Base-by-base conservation (phyloP, 2,329 filamentous ascomycete species). In the Fusarium agapanthi region DNA sequence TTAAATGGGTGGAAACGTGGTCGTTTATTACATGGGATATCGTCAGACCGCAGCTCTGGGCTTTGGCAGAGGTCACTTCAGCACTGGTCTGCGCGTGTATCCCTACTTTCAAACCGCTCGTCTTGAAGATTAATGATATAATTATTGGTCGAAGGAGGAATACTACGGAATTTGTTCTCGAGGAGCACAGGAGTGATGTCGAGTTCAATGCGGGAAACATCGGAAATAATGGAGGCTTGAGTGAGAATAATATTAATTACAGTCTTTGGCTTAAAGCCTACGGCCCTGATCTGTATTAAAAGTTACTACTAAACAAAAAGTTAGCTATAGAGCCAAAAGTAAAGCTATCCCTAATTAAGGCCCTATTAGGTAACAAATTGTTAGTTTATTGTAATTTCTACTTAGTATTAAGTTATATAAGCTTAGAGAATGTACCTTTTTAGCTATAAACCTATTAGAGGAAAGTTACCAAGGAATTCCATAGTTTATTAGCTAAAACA, bases 11-110 rank as follows among this genome's bases (percentile, higher is more conserved):
- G 1, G 41, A 43, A 8, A 38, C 22, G 0, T 38, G 51, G 15
- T 30, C 44, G 2, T 47, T 44, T 9, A 13, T 43, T 6, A 65
- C 74, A 3, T 76, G 71, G 69, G 56, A 64, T 16, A 73, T 63
- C 8, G 69, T 73, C 7, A 38, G 37, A 0, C 40, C 66, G 6
- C 59, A 61, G 1, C 57, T 59, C 0, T 76, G 66, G 74, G 75
- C 71, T 0, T 67, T 76, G 3, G 64, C 74, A 1, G 74, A 76
- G 32, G 20, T 64, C 2, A 69, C 63, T 13, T 69, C 74, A 0
- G 69, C 71, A 6, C 41, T 76, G 11, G 35, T 54, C 10, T 75
- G 69, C 30, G 69, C 69, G 2, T 76, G 74, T 2, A 53, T 76
- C 6, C 74, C 74, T 7, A 75, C 73, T 0, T 65, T 69, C 9